Conservation (phyloP, 208 protist genomes). For the Crithidia mellificae region DNA sequence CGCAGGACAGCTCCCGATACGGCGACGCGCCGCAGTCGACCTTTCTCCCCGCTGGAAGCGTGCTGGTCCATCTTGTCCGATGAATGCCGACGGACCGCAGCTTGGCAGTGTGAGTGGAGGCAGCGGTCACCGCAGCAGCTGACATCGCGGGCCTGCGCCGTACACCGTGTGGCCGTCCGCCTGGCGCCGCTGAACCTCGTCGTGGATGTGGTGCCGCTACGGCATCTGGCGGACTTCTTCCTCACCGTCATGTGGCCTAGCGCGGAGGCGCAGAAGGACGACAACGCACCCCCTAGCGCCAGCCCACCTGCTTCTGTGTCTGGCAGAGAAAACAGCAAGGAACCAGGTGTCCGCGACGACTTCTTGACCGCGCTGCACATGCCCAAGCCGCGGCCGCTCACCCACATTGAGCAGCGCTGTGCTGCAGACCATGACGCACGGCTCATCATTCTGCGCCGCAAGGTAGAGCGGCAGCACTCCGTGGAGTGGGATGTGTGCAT, state of each 20-base stretch:
- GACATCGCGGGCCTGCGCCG: constrained; percentile 8
- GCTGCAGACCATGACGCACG: constrained; percentile 10
- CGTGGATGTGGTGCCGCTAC: constrained; percentile 30
- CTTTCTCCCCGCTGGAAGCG: constrained; percentile 26
- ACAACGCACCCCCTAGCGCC: neutral
- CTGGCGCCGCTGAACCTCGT: constrained; percentile 14
- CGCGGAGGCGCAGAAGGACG: neutral
- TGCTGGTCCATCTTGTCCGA: constrained; percentile 34
- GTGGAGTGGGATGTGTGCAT: constrained; percentile 29
- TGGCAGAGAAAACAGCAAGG: too few relatives aligned
- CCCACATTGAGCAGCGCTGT: constrained; percentile 25
- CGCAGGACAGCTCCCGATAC: neutral
- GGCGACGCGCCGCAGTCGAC: neutral
- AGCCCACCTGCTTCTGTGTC: too few relatives aligned
- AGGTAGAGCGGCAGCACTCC: constrained; percentile 24
- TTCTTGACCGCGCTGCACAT: constrained; percentile 18
- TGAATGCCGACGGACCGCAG: constrained; percentile 23
- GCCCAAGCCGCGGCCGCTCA: constrained; percentile 1
- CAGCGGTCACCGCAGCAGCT: constrained; percentile 21
- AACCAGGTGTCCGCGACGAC: neutral
- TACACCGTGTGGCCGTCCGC: constrained; percentile 11
- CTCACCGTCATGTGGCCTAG: constrained; percentile 28
- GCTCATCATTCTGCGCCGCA: constrained; percentile 25
- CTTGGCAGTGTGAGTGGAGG: constrained; percentile 20
- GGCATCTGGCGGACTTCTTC: constrained; percentile 25